Base-by-base conservation (phyloP, 345 rosid species). In the Crucihimalaya himalaica region DNA sequence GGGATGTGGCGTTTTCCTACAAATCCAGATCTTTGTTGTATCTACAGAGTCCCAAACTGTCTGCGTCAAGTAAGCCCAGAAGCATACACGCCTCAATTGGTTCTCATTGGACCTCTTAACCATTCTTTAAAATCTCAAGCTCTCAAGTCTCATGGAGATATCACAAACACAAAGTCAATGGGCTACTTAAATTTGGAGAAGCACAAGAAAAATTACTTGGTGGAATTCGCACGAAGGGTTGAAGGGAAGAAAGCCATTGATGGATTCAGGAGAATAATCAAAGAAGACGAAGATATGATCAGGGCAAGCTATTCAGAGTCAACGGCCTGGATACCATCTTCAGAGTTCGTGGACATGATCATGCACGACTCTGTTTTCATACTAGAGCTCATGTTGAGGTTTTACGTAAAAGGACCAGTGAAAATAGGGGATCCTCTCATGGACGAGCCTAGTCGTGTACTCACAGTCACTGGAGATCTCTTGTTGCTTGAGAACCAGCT, bases 401-500 rank as follows among this genome's bases (percentile, higher is more conserved):
- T 0, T 9, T 45, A 1, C 7, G 0, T 2, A 4, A 0, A 15
- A 0, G 4, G 8, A 0, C 1, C 16, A 0, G 9, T 6, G 12
- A 29, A 20, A 5, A 7, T 2, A 39, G 57, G 60, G 11, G 56
- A 65, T 18, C 37, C 34, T 55, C 48, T 71, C 18, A 60, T 50
- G 48, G 60, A 23, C 34, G 48, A 35, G 4, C 15, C 34, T 47
- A 47, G 69, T 47, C 59, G 46, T n/a, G 1, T 2, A 15, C 1
- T 3, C 14, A 9, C 47, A 29, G 28, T 61, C 15, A 0, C 0
- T 1, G 19, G 1, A n/a, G 68, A 75, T 25, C 60, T 75, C 25
- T 20, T 68, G 0, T 75, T 74, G 29, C 72, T 74, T 5, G 78
- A 74, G 48, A 74, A 66, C 47, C 81, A 78, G 5, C 73, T 71